Conservation (phyloP, 495 filamentous ascomycete genomes). For the Aspergillus cristatus region DNA sequence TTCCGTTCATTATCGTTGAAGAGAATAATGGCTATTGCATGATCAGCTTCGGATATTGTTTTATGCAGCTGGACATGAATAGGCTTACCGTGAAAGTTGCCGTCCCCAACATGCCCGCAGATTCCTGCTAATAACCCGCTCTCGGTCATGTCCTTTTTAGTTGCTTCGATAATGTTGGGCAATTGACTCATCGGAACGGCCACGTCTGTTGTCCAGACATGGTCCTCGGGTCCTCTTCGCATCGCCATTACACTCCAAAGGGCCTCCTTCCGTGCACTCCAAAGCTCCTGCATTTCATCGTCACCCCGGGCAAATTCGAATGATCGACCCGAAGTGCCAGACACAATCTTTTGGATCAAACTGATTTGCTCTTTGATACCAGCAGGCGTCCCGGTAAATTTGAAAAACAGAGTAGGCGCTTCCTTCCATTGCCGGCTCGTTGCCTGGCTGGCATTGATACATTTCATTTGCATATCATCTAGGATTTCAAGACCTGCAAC, state of each 20-base stretch:
- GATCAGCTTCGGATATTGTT: background rate
- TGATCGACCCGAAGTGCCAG: conserved; percentile 32
- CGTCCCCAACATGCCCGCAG: conserved; percentile 62
- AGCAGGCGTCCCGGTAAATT: conserved; percentile 51
- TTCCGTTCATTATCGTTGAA: conserved; percentile 41
- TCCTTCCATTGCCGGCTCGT: conserved; percentile 51
- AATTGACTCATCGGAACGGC: conserved; percentile 55
- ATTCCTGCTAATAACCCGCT: conserved; percentile 50
- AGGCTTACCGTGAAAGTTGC: conserved; percentile 52
- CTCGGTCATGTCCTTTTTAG: conserved; percentile 47
- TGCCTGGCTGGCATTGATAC: conserved; percentile 50
- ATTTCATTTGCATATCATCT: conserved; percentile 58
- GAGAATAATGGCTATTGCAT: conserved; percentile 40
- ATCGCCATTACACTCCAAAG: conserved; percentile 54
- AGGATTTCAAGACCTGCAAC: conserved; percentile 57
- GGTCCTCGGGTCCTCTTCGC: conserved; percentile 43
- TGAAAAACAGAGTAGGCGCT: conserved; percentile 56
- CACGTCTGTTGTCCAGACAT: conserved; percentile 59
- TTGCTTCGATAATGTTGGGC: conserved; percentile 55
- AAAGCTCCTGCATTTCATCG: conserved; percentile 49
- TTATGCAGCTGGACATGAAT: background rate
- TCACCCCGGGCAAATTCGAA: conserved; percentile 53
- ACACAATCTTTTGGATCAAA: conserved; percentile 47
- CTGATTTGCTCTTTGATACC: conserved; percentile 52
- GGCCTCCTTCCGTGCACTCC: conserved; percentile 53